Conservation (phyloP, 2,329 filamentous ascomycete species). For the Fusarium vanettenii region DNA sequence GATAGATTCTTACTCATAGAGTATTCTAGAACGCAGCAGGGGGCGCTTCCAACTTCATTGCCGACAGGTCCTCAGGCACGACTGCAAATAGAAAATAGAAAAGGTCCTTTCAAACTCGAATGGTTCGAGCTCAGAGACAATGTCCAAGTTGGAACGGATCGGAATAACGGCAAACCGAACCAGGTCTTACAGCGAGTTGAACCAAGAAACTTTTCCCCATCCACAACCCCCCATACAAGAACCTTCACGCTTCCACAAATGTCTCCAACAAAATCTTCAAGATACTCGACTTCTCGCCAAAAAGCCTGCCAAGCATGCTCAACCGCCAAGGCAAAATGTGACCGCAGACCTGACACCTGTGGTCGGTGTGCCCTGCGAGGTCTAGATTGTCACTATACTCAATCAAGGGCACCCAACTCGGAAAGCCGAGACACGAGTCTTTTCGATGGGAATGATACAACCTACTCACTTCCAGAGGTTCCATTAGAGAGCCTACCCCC, state of each 20-base stretch:
- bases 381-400: slow-evolving; percentile 47
- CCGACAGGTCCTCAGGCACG: not conserved
- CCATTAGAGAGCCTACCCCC: not conserved
- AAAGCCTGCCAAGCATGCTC: slow-evolving; percentile 54
- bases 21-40: not conserved
- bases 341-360: slow-evolving; percentile 49
- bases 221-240: not conserved
- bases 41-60: not conserved
- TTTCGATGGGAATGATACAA: not conserved
- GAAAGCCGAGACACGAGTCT: not conserved
- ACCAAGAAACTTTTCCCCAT: not conserved
- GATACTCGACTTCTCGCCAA: slow-evolving; percentile 52
- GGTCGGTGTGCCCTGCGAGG: slow-evolving; percentile 46
- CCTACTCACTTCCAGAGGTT: not conserved
- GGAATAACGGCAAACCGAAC: not conserved
- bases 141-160: not conserved
- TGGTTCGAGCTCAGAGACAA: not conserved
- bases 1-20: not conserved
- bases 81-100: not conserved
- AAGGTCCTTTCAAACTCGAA: not conserved
- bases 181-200: not conserved
- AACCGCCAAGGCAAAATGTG: slow-evolving; percentile 54
- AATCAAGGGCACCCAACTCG: not conserved
- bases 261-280: slow-evolving; percentile 14
- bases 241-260: not conserved